phyloP scores from a whole-genome alignment of 768 basidiomycete genomes.

The Suillus fuscotomentosus region DNA sequence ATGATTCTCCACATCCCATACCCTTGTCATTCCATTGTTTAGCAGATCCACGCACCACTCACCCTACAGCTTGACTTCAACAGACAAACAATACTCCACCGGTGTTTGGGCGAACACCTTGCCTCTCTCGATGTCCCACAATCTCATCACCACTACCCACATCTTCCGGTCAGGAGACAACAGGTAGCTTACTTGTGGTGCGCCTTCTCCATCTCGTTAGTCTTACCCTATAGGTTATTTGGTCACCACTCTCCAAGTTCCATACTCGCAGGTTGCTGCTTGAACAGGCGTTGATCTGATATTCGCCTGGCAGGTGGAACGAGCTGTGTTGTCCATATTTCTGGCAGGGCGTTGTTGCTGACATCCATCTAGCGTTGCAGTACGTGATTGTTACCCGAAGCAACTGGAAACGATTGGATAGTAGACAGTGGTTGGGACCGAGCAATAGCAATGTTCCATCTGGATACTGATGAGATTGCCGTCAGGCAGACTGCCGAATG shows the following conservation, averaged over 20 bases:
- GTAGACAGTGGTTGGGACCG: no score
- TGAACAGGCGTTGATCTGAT: neutral
- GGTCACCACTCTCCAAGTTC: no score
- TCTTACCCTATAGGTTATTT: neutral
- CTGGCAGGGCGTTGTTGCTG: neutral
- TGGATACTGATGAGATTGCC: no score
- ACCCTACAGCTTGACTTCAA: no score
- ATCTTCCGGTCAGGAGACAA: neutral
- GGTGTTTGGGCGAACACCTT: no score
- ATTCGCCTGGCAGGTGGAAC: neutral
- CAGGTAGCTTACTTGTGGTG: neutral
- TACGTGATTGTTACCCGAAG: neutral
- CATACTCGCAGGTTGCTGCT: neutral
- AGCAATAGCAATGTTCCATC: no score
- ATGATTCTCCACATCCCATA: no score
- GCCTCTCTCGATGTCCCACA: no score
- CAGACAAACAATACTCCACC: no score
- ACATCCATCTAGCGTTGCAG: neutral
- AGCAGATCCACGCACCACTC: neutral
- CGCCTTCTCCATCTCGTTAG: neutral
- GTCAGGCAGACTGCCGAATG: no score
- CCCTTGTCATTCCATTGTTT: neutral
- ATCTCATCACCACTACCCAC: neutral
- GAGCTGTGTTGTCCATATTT: neutral
- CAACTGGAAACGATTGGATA: neutral